Conservation (phyloP, 2,329 filamentous ascomycete genomes). For the Thielaviopsis euricoi region DNA sequence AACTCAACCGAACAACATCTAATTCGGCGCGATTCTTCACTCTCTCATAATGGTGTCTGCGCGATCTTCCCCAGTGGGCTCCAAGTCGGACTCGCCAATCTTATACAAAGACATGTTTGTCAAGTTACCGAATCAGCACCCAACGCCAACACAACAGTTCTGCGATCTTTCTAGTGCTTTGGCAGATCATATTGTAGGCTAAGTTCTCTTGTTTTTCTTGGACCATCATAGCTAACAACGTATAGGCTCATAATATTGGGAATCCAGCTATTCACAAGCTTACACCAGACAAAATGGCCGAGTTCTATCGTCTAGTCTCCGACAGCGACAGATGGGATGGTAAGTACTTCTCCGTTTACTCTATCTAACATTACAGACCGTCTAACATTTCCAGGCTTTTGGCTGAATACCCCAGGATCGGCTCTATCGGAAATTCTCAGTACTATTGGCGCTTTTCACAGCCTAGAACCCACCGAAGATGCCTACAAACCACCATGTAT, state of each 20-base stretch:
- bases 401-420: constrained; percentile 54
- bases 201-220: background rate
- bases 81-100: background rate
- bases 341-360: constrained; percentile 18
- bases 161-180: constrained; percentile 6
- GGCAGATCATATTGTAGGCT: constrained; percentile 9
- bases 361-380: background rate
- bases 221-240: background rate
- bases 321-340: constrained; percentile 56
- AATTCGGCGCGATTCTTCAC: no score
- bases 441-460: constrained; percentile 78
- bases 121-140: constrained; percentile 5
- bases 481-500: constrained; percentile 62
- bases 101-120: constrained; percentile 10
- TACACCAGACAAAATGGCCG: constrained; percentile 54
- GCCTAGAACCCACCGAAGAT: constrained; percentile 57
- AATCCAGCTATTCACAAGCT: constrained; percentile 36
- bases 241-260: constrained; percentile 29
- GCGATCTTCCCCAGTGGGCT: background rate
- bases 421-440: constrained; percentile 87
- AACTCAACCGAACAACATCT: no score
- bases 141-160: constrained; percentile 6
- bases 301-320: constrained; percentile 53
- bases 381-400: constrained; percentile 37
- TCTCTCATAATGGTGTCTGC: background rate